Evolutionary conservation across 805 yeast genomes (phyloP), one percentile per base, ranked within the genome.

Genomic region (Wickerhamiella dianesei): DNA sequence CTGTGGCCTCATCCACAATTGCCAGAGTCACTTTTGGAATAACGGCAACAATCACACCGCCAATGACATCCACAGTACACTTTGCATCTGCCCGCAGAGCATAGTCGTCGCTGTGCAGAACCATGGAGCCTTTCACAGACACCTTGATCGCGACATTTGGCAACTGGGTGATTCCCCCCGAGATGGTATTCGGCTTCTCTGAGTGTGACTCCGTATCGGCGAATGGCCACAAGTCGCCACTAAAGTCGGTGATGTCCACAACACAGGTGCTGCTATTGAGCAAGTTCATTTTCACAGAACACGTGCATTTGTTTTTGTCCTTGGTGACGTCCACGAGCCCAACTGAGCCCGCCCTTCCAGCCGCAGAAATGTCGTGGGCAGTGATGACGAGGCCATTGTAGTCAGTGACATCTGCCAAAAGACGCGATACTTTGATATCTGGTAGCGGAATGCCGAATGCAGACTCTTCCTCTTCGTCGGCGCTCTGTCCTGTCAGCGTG

Each of bases 1-100:
- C 44, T 5, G 35, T 40, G 18, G 29, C 41, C 4, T 36, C 14
- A 21, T 45, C 48, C 37, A 35, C 42, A 5, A 45, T 18, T 8
- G 21, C 22, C 4, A 44, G 41, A 16, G 16, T 21, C 17, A 44
- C 37, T 17, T 37, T 41, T 3, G 42, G 41, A 13, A 22, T 14
- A 5, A 1, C 19, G 12, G 25, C 12, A 14, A 36, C 21, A 2
- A 37, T 37, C 3, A 25, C 46, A 1, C 46, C 46, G 18, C 37
- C 46, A 5, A 21, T 4, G 4, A 14, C 19, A 2, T 18, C 16
- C 8, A 37, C 18, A 17, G 32, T 25, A 6, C 6, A 25, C 32
- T 25, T 25, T 25, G 9, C 32, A 6, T 6, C 32, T 25, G 32
- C 32, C 32, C 32, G 32, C 32, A 25, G 32, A 6, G 32, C 32